A percentile compares a stretch with the other conserved stretches of the same genome.
Evolutionary conservation across 495 filamentous ascomycete genomes (phyloP).

Genomic region (Tetracladium setigerum): DNA sequence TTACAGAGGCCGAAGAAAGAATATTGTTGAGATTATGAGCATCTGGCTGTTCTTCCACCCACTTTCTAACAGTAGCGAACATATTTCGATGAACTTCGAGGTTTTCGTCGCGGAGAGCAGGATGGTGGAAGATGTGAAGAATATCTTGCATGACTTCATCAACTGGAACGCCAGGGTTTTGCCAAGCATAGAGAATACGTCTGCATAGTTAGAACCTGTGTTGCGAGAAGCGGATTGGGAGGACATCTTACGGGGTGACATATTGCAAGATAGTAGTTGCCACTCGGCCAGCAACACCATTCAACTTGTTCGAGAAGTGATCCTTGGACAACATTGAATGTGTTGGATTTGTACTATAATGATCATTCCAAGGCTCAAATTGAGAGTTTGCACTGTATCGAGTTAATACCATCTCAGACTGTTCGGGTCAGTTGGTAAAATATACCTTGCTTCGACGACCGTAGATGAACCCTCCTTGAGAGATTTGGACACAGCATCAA

Average conservation of each 20-base stretch:
- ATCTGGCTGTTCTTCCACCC: slow-evolving; percentile 60
- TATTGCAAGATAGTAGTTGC: slow-evolving; percentile 76
- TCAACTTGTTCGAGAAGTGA: slow-evolving; percentile 87
- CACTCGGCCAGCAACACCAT: slow-evolving; percentile 77
- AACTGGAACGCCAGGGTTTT: slow-evolving; percentile 71
- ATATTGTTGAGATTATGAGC: slow-evolving; percentile 58
- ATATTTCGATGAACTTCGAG: slow-evolving; percentile 77
- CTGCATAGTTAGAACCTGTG: slow-evolving; percentile 20
- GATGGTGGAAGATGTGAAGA: slow-evolving; percentile 79
- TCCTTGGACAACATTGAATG: slow-evolving; percentile 97
- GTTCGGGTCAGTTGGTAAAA: neutral
- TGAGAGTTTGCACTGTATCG: slow-evolving; percentile 61
- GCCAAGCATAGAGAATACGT: slow-evolving; percentile 83
- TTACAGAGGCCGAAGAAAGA: slow-evolving; percentile 75
- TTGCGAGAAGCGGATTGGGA: neutral
- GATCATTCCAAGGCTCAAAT: slow-evolving; percentile 85
- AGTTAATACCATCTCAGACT: neutral
- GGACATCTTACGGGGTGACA: slow-evolving; percentile 53
- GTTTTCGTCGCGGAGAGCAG: slow-evolving; percentile 61
- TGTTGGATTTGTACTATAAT: slow-evolving; percentile 79
- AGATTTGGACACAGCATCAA: slow-evolving; percentile 72
- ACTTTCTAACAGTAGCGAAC: slow-evolving; percentile 73
- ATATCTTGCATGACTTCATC: slow-evolving; percentile 75
- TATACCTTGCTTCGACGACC: slow-evolving; percentile 59
- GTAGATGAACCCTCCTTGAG: slow-evolving; percentile 77